Conservation (phyloP, 2,329 filamentous ascomycete genomes). For the Aspergillus sp. region DNA sequence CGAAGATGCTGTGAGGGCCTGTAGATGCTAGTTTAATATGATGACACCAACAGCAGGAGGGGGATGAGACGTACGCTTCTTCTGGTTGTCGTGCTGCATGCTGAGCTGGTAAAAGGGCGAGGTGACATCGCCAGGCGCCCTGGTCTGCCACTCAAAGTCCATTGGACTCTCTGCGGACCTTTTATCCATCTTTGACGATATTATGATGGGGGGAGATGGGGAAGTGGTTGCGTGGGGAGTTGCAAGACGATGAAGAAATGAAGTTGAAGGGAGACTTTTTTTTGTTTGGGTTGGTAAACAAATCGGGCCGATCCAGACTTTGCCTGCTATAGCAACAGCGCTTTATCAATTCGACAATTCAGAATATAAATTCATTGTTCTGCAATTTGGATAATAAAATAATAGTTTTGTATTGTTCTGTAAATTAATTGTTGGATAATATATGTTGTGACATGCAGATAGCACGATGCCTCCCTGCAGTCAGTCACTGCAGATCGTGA, state of each 20-base stretch:
- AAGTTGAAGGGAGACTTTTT: not conserved
- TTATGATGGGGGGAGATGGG: constrained; percentile 3
- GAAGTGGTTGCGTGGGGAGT: constrained; percentile 10
- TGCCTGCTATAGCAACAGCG: too few species aligned
- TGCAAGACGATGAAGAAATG: not conserved
- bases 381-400: too few species aligned
- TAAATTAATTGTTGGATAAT: too few species aligned
- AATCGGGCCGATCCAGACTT: not conserved
- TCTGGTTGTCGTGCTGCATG: constrained; percentile 35
- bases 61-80: constrained; percentile 37
- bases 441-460: too few species aligned
- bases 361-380: too few species aligned
- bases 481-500: too few species aligned
- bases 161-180: constrained; percentile 44
- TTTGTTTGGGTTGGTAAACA: constrained; percentile 1
- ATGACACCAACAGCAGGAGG: not conserved
- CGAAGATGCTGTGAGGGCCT: constrained; percentile 39
- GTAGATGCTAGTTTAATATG: constrained; percentile 1
- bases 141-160: constrained; percentile 48
- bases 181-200: constrained; percentile 27
- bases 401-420: too few species aligned
- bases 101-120: constrained; percentile 47
- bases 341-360: too few species aligned
- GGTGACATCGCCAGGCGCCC: constrained; percentile 39
- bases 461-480: too few species aligned